phyloP scores from a whole-genome alignment of 768 basidiomycete genomes.

The Mycena maculata region DNA sequence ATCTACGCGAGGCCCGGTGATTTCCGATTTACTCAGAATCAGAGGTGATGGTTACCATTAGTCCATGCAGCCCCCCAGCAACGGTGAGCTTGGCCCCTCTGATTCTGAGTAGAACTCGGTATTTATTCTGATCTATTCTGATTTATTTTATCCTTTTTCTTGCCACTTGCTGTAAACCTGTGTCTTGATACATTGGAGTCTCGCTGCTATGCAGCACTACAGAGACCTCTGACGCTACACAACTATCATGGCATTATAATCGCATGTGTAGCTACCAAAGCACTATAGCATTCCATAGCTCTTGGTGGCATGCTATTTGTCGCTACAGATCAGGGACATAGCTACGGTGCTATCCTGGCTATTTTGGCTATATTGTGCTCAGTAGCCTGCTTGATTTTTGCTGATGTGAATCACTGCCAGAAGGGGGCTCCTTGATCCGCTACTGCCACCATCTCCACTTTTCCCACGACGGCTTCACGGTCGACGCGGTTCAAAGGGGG shows the following conservation, averaged over 20 bases:
- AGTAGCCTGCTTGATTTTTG: not conserved
- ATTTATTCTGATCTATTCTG: too few species aligned
- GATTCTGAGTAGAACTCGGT: not conserved
- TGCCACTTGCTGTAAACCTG: not conserved
- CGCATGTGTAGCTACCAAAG: not conserved
- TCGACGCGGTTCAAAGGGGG: too few species aligned
- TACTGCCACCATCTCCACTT: too few species aligned
- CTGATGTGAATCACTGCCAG: too few species aligned
- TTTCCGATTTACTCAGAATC: too few species aligned
- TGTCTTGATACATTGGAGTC: not conserved
- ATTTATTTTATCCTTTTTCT: not conserved
- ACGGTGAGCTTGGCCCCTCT: conserved; percentile 9
- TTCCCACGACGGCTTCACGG: too few species aligned
- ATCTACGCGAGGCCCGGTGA: too few species aligned
- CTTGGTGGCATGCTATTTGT: not conserved
- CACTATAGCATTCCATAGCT: too few species aligned
- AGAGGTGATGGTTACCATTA: too few species aligned
- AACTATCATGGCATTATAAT: not conserved
- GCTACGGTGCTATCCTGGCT: conserved; percentile 12
- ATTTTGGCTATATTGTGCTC: conserved; percentile 2
- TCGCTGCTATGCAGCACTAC: not conserved
- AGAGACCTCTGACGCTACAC: not conserved
- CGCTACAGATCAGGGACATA: not conserved
- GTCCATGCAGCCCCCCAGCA: too few species aligned
- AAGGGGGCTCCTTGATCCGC: too few species aligned